These are phyloP conservation scores for Blumeriella jaapii DNA, from an alignment of 2,329 filamentous ascomycete species.

Conservation along the genomic window DNA sequence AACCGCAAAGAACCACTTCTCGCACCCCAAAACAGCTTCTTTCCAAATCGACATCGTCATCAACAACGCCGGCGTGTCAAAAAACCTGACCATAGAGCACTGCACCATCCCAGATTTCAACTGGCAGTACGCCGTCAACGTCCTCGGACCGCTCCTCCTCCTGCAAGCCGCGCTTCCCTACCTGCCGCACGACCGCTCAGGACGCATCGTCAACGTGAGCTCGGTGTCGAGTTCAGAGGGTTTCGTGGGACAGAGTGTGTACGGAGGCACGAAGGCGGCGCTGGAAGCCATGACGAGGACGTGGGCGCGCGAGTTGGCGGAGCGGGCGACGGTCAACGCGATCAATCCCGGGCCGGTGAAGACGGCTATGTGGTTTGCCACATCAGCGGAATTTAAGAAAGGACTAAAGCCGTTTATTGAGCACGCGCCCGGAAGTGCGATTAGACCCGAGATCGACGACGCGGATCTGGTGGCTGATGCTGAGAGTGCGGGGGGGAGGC, in stretches of 20 bases:
- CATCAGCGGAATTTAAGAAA: slow-evolving; percentile 44
- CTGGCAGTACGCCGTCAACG: slow-evolving; percentile 66
- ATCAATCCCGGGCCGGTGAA: slow-evolving; percentile 56
- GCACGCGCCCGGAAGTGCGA: slow-evolving; percentile 51
- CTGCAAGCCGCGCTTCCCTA: slow-evolving; percentile 61
- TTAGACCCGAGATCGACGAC: slow-evolving; percentile 49
- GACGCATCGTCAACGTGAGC: slow-evolving; percentile 50
- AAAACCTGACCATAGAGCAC: slow-evolving; percentile 54
- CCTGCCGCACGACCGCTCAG: slow-evolving; percentile 56
- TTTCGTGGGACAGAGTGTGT: slow-evolving; percentile 46
- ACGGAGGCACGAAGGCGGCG: slow-evolving; percentile 55
- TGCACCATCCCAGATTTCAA: slow-evolving; percentile 56
- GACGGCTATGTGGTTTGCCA: slow-evolving; percentile 53
- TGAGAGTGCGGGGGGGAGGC: slow-evolving; percentile 42
- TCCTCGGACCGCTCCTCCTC: slow-evolving; percentile 67
- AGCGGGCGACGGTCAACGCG: slow-evolving; percentile 52
- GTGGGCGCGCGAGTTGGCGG: slow-evolving; percentile 51
- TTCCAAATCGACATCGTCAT: slow-evolving; percentile 73
- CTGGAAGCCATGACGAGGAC: slow-evolving; percentile 59
- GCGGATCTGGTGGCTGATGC: slow-evolving; percentile 49
- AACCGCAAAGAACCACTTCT: slow-evolving; percentile 46
- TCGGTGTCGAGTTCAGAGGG: slow-evolving; percentile 47
- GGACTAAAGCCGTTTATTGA: slow-evolving; percentile 49
- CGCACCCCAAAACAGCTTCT: slow-evolving; percentile 31
- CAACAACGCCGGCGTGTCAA: slow-evolving; percentile 70